These are phyloP conservation scores for Gloeopeniophorella convolvens DNA, from an alignment of 768 basidiomycete species.

Conservation along the genomic window DNA sequence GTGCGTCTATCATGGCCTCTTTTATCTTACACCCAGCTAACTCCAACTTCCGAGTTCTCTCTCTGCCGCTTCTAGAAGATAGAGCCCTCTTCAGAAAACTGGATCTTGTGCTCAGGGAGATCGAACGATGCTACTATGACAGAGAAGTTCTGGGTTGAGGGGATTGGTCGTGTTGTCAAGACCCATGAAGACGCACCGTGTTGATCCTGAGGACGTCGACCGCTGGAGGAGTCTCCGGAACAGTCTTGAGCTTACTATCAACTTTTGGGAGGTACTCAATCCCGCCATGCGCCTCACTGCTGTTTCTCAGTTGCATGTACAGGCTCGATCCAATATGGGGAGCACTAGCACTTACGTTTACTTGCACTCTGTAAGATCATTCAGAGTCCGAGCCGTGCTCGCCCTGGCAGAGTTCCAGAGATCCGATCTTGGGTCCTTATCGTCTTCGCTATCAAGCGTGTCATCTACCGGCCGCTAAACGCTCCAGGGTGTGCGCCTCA, in stretches of 20 bases:
- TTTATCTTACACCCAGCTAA: not conserved
- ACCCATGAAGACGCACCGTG: not conserved
- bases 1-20: not conserved
- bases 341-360: not conserved
- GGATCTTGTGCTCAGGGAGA: not conserved
- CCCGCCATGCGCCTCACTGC: no score
- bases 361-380: not conserved
- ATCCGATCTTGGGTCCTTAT: not conserved
- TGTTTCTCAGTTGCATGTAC: not conserved
- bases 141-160: not conserved
- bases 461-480: not conserved
- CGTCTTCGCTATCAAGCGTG: not conserved
- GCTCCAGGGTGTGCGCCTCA: not conserved
- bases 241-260: not conserved
- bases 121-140: not conserved
- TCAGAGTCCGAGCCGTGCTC: not conserved
- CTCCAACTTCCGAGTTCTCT: not conserved
- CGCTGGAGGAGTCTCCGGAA: not conserved
- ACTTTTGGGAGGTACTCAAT: constrained; percentile 1
- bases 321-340: not conserved
- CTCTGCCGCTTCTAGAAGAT: not conserved
- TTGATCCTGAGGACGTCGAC: not conserved
- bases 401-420: not conserved
- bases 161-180: not conserved
- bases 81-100: not conserved